Percentiles rank a stretch among this genome's conserved stretches.
Evolutionary conservation across 495 filamentous ascomycete species (phyloP).

Genomic region (Collariella sp.): DNA sequence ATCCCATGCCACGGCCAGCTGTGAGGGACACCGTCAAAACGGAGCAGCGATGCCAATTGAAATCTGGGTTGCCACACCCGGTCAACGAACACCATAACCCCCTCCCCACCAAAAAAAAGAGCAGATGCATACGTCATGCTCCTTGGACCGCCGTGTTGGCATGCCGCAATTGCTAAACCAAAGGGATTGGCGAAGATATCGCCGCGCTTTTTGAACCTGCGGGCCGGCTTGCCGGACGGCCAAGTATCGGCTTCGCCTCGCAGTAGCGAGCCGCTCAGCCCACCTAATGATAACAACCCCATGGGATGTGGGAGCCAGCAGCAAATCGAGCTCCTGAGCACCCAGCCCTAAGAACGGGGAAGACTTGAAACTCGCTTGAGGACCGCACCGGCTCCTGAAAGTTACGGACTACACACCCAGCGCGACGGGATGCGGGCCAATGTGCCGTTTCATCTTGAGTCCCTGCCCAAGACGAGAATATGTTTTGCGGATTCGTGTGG

Average conservation of each 20-base stretch:
- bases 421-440: conserved; percentile 2
- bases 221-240: conserved; percentile 25
- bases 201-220: conserved; percentile 18
- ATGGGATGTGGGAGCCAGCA: background rate
- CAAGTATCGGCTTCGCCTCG: conserved; percentile 11
- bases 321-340: background rate
- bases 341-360: conserved; percentile 11
- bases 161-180: too few relatives aligned
- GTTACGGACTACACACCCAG: conserved; percentile 5
- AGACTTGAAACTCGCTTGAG: conserved; percentile 27
- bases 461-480: conserved; percentile 5
- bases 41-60: too few relatives aligned
- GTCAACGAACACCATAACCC: too few relatives aligned
- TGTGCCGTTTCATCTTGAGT: conserved; percentile 19
- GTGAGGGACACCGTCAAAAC: too few relatives aligned
- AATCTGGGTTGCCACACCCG: too few relatives aligned
- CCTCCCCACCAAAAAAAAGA: too few relatives aligned
- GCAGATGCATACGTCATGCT: too few relatives aligned
- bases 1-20: too few relatives aligned
- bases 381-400: conserved; percentile 26
- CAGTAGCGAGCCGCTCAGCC: conserved; percentile 19
- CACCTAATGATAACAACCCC: background rate
- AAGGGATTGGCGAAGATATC: too few relatives aligned
- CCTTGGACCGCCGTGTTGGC: too few relatives aligned
- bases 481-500: conserved; percentile 15